These are phyloP conservation scores for Brassica incana DNA, from an alignment of 345 rosid genomes.

Conservation along the genomic window DNA sequence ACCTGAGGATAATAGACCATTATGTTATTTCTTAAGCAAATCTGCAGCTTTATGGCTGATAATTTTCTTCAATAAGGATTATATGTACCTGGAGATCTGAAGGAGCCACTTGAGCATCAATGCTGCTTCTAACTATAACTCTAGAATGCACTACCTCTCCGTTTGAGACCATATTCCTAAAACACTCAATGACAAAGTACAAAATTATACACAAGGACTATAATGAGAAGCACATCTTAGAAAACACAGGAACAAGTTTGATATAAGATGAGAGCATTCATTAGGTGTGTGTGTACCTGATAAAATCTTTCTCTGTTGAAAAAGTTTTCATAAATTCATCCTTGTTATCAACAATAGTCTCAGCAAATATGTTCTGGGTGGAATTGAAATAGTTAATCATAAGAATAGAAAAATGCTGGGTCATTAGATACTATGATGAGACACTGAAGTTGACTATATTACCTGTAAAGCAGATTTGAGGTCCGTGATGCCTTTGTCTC, in stretches of 20 bases:
- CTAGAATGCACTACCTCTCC: slow-evolving; percentile 59
- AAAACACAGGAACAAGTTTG: not conserved
- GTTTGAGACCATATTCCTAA: slow-evolving; percentile 62
- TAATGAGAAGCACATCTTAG: not conserved
- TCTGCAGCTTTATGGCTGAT: not conserved
- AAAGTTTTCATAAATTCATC: slow-evolving; percentile 77
- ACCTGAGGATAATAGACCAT: slow-evolving; percentile 47
- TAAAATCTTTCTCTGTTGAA: slow-evolving; percentile 58
- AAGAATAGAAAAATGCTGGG: slow-evolving; percentile 6
- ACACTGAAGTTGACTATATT: slow-evolving; percentile 10
- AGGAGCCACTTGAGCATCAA: slow-evolving; percentile 38
- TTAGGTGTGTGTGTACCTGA: slow-evolving; percentile 50
- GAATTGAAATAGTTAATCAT: slow-evolving; percentile 15
- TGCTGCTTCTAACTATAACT: slow-evolving; percentile 43
- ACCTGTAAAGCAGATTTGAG: slow-evolving; percentile 86
- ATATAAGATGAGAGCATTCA: slow-evolving; percentile 9
- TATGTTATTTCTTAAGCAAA: not conserved
- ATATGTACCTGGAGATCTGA: slow-evolving; percentile 65
- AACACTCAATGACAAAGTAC: slow-evolving; percentile 16
- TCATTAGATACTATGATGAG: not conserved
- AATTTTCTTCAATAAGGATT: not conserved
- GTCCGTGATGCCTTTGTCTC: slow-evolving; percentile 87
- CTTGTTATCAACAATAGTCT: slow-evolving; percentile 72
- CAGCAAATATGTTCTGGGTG: slow-evolving; percentile 76
- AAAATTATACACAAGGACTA: not conserved